phyloP scores from a whole-genome alignment of 2,329 filamentous ascomycete genomes.

The Ophiostoma perfectum region DNA sequence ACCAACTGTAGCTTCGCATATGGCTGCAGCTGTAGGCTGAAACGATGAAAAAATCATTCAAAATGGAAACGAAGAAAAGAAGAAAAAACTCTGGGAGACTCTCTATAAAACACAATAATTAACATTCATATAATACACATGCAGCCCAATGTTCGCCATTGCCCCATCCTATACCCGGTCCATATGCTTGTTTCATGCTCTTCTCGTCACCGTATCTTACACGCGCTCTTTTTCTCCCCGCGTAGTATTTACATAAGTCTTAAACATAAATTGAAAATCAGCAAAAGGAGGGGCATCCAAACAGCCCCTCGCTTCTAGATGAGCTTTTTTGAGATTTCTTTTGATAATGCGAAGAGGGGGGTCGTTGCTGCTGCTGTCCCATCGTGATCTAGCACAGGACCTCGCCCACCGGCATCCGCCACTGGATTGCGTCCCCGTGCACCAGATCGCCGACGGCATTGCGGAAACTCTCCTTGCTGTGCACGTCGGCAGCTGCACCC shows the following conservation, averaged over 20 bases:
- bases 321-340: neutral
- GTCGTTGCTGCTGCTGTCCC: too few relatives aligned
- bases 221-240: neutral
- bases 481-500: neutral
- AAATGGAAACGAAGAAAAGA: neutral
- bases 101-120: neutral
- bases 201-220: conserved; percentile 3
- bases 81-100: neutral
- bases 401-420: conserved; percentile 19
- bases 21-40: neutral
- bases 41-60: neutral
- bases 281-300: neutral
- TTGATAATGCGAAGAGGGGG: too few relatives aligned
- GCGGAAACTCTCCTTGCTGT: conserved; percentile 19
- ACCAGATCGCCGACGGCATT: conserved; percentile 19
- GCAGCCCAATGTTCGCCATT: too few relatives aligned
- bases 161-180: neutral
- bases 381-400: neutral
- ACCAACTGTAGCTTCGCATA: neutral
- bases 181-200: conserved; percentile 13
- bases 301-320: neutral
- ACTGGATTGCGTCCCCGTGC: conserved; percentile 20
- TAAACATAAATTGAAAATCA: neutral
- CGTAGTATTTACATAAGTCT: conserved; percentile 10
- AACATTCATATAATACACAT: too few relatives aligned